Conservation (phyloP, 768 basidiomycete species). For the Boletus rubescentipes region DNA sequence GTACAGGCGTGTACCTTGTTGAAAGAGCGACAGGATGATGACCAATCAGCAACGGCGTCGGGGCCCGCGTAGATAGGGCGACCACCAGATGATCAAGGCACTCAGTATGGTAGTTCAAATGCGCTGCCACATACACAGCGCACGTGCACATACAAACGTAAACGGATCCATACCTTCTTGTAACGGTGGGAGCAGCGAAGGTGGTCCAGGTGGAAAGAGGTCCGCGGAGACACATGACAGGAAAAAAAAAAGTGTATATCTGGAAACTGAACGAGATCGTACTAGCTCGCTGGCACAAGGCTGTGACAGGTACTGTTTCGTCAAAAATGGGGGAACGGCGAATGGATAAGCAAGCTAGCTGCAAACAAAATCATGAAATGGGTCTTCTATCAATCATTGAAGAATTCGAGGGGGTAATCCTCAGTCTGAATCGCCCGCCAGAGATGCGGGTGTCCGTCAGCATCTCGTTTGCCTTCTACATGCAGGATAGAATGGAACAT, state of each 20-base stretch:
- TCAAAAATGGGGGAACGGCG: neutral
- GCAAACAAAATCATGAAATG: neutral
- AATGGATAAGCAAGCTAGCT: neutral
- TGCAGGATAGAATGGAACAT: constrained; percentile 70
- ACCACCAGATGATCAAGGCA: constrained; percentile 1
- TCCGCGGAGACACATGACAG: constrained; percentile 10
- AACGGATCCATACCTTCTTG: neutral
- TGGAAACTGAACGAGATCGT: constrained; percentile 1
- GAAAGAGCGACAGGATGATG: neutral
- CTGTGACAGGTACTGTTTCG: constrained; percentile 21
- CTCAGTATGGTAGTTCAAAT: neutral
- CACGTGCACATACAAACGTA: constrained; percentile 5
- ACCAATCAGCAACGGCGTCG: neutral
- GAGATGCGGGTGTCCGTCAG: constrained; percentile 48
- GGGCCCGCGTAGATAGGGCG: constrained; percentile 2
- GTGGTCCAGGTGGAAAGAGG: neutral
- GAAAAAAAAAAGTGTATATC: constrained; percentile 2
- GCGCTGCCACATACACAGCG: neutral
- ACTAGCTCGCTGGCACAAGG: constrained; percentile 7
- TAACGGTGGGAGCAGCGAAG: constrained; percentile 11
- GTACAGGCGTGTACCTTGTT: neutral
- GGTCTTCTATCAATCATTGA: constrained; percentile 22
- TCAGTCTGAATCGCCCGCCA: constrained; percentile 66
- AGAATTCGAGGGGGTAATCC: constrained; percentile 49
- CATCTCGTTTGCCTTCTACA: constrained; percentile 51